Percentiles rank a stretch among this genome's conserved stretches.
phyloP scores from a whole-genome alignment of 345 rosid genomes.

The Lepidium sativum region DNA sequence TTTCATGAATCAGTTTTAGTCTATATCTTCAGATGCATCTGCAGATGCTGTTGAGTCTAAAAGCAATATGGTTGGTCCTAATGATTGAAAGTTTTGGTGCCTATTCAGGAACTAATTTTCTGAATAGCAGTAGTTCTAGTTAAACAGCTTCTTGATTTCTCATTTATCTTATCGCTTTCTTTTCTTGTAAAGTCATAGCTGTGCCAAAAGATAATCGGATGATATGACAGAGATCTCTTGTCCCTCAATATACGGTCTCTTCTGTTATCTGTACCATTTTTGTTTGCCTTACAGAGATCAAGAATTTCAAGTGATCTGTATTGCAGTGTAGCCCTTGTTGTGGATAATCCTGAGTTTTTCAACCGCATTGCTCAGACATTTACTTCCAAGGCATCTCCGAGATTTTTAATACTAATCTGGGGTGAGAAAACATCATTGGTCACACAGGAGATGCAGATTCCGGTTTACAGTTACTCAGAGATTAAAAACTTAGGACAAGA shows the following conservation, averaged over 20 bases:
- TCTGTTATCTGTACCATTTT: not conserved
- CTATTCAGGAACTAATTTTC: not conserved
- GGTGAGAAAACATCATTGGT: conserved; percentile 60
- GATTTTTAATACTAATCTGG: conserved; percentile 79
- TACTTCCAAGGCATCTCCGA: conserved; percentile 44
- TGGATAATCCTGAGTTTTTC: conserved; percentile 84
- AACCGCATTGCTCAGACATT: conserved; percentile 58
- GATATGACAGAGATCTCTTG: not conserved
- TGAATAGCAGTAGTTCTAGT: not conserved
- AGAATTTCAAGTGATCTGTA: conserved; percentile 24
- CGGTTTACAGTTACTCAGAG: conserved; percentile 58
- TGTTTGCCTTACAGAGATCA: conserved; percentile 3
- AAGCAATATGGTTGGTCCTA: not conserved
- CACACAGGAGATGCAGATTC: conserved; percentile 31
- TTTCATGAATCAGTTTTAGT: not conserved
- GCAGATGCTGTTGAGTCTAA: not conserved
- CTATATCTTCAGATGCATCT: not conserved
- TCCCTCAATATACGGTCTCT: not conserved
- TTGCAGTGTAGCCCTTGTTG: conserved; percentile 84
- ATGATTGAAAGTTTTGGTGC: not conserved
- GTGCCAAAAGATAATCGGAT: not conserved
- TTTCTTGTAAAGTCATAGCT: not conserved
- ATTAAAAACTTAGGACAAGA: conserved; percentile 56
- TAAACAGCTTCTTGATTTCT: not conserved
- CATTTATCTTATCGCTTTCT: not conserved